Base-by-base conservation (phyloP, 1,139 yeast species). In the Kodamaea ohmeri region DNA sequence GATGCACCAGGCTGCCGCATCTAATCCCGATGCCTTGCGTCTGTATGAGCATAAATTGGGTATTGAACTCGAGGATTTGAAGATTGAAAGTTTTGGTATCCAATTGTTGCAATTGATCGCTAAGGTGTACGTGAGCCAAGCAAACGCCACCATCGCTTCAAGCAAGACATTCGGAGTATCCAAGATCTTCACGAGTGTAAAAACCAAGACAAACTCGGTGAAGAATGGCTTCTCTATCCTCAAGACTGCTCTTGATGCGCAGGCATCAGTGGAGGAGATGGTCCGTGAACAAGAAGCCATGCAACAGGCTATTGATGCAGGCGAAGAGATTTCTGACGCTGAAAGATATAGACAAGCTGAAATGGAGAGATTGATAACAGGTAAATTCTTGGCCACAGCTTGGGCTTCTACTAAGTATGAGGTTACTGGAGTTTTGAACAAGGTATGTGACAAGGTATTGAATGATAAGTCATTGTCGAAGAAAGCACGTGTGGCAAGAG, bases 341-440 rank as follows among this genome's bases (percentile, higher is more conserved):
- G 83, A 78, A 47, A 65, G 65, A 34, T 64, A 65, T 41, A 73
- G 76, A 52, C 76, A 75, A 46, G 82, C 78, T 5, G 83, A 81
- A 52, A 73, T 76, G 53, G 88, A 83, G 53, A 68, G 83, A 39
- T 63, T 73, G 25, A 73, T 83, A 59, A 81, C 84, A 3, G 92
- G 94, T 19, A 83, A 84, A 56, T 71, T 84, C 37, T 68, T 84
- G 40, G 84, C 83, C 13, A 81, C 87, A 7, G 88, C 86, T 16
- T 84, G 95, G 95, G 85, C 83, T 1, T 72, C 85, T 29, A 79
- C 88, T 12, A 83, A 80, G 51, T 83, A 77, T 53, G 95, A 84
- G 59, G 79, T 83, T 34, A 80, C 82, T 34, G 76, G 80, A 19
- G 76, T 83, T 5, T 62, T 84, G 48, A 77, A 78, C 48, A 81